Evolutionary conservation across 2,329 filamentous ascomycete genomes (phyloP), one percentile per base, ranked within the genome.

Genomic region (Rhynchosporium secalis): DNA sequence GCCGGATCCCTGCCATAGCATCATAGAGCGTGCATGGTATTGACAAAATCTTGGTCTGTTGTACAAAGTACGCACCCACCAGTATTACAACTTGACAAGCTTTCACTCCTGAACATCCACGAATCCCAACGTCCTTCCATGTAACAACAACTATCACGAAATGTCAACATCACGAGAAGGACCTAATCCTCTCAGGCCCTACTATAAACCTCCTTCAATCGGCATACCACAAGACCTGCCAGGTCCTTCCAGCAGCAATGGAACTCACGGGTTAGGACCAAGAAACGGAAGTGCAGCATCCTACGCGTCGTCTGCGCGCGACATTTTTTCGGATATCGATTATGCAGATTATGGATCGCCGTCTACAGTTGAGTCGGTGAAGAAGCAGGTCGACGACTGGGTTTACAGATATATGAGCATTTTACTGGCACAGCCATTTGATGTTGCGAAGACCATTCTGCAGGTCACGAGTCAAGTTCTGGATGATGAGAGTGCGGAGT

Each of bases 391-490:
- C 54, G 92, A 98, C 74, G 88, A 93, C 75, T 85, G 95, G 67
- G 75, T 96, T 75, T 96, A 93, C 87, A 94, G 95, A 74, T 99
- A 99, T 78, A 89, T 88, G 13, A 92, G 89, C 62, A 88, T 96
- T 29, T 77, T 98, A 72, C 87, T 96, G 74, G 90, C 92, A 59
- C 95, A 99, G 77, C 95, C 95, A 13, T 98, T 99, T 75, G 95
- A 98, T 80, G 93, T 97, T 62, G 92, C 94, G 72, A 98, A 97
- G 82, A 95, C 89, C 13, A 85, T 98, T 61, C 78, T 99, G 70
- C 95, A 99, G 77, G 86, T 92, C 57, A 86, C 82, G 67, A 78
- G 76, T 65, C 84, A 87, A 70, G 83, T 56, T 38, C 31, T 52
- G 60, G 68, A 64, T 61, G 69, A 69, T 59, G 68, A 56, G 54